Evolutionary conservation across 208 protist species (phyloP).

Genomic region (Trypanosoma cruzi): DNA sequence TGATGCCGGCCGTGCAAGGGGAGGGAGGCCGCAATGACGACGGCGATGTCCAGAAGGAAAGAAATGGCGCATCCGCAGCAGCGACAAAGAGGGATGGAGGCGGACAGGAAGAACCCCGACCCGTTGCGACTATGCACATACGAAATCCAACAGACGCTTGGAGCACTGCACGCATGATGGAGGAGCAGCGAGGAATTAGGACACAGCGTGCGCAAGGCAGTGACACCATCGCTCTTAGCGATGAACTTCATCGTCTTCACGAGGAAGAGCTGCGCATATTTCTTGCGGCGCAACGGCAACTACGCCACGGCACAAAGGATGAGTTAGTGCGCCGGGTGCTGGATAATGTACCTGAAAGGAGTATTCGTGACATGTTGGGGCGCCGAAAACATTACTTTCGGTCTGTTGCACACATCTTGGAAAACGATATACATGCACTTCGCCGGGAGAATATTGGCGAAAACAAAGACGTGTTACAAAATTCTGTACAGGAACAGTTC

Average conservation of each 20-base stretch:
- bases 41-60: neutral
- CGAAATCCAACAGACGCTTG: conserved; percentile 83
- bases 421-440: conserved; percentile 49
- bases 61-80: neutral
- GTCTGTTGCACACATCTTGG: conserved; percentile 79
- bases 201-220: conserved; percentile 36
- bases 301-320: conserved; percentile 77
- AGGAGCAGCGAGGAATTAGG: conserved; percentile 44
- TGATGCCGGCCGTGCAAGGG: neutral
- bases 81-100: conserved; percentile 1
- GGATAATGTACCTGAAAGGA: conserved; percentile 44
- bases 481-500: neutral
- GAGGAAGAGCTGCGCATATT: conserved; percentile 93
- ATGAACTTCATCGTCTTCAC: conserved; percentile 57
- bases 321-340: conserved; percentile 78
- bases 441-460: conserved; percentile 35
- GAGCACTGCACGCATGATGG: conserved; percentile 64
- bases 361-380: conserved; percentile 78
- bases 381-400: conserved; percentile 87
- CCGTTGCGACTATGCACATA: conserved; percentile 80
- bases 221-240: conserved; percentile 35
- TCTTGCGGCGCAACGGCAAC: conserved; percentile 77
- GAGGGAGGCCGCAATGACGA: neutral
- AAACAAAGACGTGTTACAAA: neutral
- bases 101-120: neutral